phyloP scores from a whole-genome alignment of 2,329 filamentous ascomycete genomes.

The Penicillium decumbens region DNA sequence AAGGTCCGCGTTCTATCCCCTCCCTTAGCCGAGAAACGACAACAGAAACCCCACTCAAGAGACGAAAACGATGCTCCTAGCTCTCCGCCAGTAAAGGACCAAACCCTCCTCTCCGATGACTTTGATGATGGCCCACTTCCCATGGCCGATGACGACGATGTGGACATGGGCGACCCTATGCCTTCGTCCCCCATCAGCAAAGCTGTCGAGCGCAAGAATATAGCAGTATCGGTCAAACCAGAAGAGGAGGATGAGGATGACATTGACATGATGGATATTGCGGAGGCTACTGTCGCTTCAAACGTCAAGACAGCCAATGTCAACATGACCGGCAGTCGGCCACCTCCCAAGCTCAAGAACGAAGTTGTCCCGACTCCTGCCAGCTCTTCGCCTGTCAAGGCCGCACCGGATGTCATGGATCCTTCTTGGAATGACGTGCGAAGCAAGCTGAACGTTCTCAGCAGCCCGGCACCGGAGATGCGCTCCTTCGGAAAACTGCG shows the following conservation, averaged over 20 bases:
- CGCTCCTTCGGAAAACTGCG: conserved; percentile 71
- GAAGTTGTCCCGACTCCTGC: conserved; percentile 63
- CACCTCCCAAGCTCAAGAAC: conserved; percentile 70
- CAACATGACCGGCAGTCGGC: conserved; percentile 77
- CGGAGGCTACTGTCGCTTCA: conserved; percentile 63
- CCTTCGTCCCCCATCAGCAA: conserved; percentile 84
- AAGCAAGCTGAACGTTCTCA: conserved; percentile 78
- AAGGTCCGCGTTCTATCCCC: conserved; percentile 79
- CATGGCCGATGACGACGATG: conserved; percentile 63
- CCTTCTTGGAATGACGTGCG: conserved; percentile 86
- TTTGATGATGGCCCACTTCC: conserved; percentile 53
- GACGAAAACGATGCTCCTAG: conserved; percentile 45
- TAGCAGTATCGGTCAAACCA: conserved; percentile 49
- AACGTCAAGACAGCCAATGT: conserved; percentile 65
- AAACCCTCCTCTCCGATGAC: conserved; percentile 45
- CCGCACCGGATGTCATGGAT: conserved; percentile 61
- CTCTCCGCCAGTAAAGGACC: conserved; percentile 38
- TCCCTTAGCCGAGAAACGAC: conserved; percentile 53
- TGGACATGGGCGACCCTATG: conserved; percentile 79
- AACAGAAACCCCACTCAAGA: conserved; percentile 46
- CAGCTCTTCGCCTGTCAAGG: conserved; percentile 69
- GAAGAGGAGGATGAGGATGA: conserved; percentile 72
- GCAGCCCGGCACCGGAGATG: conserved; percentile 62
- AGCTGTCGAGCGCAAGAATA: conserved; percentile 65
- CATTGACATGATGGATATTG: conserved; percentile 78